Evolutionary conservation across 2,329 filamentous ascomycete genomes (phyloP).

Genomic region (Pseudogymnoascus sp.): DNA sequence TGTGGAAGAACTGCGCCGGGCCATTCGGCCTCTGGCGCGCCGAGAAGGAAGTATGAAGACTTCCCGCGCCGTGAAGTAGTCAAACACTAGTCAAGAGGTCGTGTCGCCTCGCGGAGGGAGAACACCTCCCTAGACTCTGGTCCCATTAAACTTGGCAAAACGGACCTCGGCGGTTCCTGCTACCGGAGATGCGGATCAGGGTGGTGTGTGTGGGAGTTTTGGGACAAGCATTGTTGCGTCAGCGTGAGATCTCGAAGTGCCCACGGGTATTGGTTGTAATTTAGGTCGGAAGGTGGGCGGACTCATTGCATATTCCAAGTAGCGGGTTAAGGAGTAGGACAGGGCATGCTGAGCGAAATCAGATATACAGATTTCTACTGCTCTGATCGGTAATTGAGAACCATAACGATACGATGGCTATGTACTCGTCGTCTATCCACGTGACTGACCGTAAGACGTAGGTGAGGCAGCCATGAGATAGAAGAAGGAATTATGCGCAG

Average conservation of each 20-base stretch:
- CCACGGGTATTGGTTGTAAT: neutral
- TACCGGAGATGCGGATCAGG: neutral
- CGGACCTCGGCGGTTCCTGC: neutral
- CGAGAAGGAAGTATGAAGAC: slow-evolving; percentile 14
- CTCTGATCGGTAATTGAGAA: neutral
- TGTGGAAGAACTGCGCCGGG: slow-evolving; percentile 68
- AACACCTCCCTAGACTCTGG: neutral
- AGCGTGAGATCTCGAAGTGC: neutral
- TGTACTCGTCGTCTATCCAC: neutral
- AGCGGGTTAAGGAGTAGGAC: neutral
- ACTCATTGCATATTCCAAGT: slow-evolving; percentile 6
- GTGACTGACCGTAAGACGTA: neutral
- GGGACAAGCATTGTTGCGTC: neutral
- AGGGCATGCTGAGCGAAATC: neutral
- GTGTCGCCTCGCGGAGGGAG: neutral
- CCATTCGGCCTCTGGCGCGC: slow-evolving; percentile 54
- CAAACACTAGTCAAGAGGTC: neutral
- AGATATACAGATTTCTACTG: neutral
- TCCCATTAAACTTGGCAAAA: neutral
- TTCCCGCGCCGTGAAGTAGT: neutral
- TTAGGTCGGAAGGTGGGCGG: slow-evolving; percentile 1
- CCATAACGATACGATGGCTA: neutral
- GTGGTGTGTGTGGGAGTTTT: neutral
- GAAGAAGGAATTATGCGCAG: neutral
- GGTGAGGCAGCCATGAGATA: too few relatives aligned